Conservation (phyloP, 345 rosid species). For the Salix suchowensis region DNA sequence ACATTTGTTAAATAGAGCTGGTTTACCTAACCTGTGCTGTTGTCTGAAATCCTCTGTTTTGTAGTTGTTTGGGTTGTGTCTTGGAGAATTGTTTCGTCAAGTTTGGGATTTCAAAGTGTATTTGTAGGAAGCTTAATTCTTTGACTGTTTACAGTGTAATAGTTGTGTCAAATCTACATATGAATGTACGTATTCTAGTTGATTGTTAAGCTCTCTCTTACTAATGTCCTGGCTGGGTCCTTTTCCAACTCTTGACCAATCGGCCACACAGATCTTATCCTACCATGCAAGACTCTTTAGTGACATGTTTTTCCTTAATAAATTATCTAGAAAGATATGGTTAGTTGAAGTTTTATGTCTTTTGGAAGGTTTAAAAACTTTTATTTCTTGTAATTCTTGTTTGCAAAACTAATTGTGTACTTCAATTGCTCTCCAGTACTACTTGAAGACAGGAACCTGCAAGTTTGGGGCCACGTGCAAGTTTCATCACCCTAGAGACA, state of each 20-base stretch:
- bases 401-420: constrained; percentile 3
- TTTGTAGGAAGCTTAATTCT: neutral
- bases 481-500: constrained; percentile 96
- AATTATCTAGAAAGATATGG: neutral
- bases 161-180: neutral
- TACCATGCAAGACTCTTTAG: neutral
- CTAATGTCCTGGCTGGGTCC: neutral
- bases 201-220: neutral
- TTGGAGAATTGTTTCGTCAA: neutral
- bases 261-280: neutral
- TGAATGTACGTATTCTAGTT: neutral
- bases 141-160: neutral
- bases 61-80: neutral
- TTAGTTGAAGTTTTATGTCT: neutral
- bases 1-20: neutral
- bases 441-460: constrained; percentile 97
- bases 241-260: neutral
- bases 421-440: constrained; percentile 55
- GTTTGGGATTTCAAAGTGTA: neutral
- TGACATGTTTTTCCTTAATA: neutral
- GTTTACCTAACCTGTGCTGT: neutral
- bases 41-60: neutral
- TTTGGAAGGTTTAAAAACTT: neutral
- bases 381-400: neutral
- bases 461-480: constrained; percentile 99